Conservation (phyloP, 2,329 filamentous ascomycete genomes). For the Nemania sp. region DNA sequence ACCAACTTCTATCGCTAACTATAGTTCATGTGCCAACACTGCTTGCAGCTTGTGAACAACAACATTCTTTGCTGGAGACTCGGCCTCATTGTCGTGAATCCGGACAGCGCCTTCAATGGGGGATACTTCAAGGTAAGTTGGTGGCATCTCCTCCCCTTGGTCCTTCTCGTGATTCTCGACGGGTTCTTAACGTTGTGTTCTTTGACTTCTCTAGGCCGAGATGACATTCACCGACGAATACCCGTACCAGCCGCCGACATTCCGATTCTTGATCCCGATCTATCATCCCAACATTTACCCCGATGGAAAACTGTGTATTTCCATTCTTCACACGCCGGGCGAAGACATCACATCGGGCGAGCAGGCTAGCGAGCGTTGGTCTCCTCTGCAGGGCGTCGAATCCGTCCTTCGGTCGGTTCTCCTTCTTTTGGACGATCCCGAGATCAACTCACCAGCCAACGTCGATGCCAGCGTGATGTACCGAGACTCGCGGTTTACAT, state of each 20-base stretch:
- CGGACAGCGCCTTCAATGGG: slow-evolving; percentile 87
- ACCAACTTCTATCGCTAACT: slow-evolving; percentile 5
- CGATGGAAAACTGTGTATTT: slow-evolving; percentile 92
- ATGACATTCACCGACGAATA: slow-evolving; percentile 90
- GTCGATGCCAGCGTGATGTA: slow-evolving; percentile 90
- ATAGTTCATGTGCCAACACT: slow-evolving; percentile 3
- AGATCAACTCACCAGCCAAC: slow-evolving; percentile 91
- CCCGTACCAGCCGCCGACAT: slow-evolving; percentile 84
- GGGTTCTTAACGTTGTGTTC: not conserved
- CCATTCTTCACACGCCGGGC: slow-evolving; percentile 89
- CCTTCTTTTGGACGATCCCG: slow-evolving; percentile 88
- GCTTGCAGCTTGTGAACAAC: slow-evolving; percentile 68
- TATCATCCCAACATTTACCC: slow-evolving; percentile 94
- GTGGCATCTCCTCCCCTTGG: not conserved
- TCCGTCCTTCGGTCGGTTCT: slow-evolving; percentile 92
- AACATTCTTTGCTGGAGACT: slow-evolving; percentile 88
- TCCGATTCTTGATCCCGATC: slow-evolving; percentile 78
- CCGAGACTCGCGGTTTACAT: slow-evolving; percentile 70
- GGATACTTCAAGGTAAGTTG: slow-evolving; percentile 76
- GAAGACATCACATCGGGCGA: slow-evolving; percentile 94
- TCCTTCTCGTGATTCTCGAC: not conserved
- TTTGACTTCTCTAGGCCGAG: too few relatives aligned
- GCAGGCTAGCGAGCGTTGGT: slow-evolving; percentile 88
- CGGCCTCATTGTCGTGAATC: slow-evolving; percentile 88
- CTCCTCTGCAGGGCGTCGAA: slow-evolving; percentile 89